Evolutionary conservation across 371 early-diverging fungal species (phyloP), one percentile per base, ranked within the genome.

Genomic region (Apophysomyces trapeziformis): DNA sequence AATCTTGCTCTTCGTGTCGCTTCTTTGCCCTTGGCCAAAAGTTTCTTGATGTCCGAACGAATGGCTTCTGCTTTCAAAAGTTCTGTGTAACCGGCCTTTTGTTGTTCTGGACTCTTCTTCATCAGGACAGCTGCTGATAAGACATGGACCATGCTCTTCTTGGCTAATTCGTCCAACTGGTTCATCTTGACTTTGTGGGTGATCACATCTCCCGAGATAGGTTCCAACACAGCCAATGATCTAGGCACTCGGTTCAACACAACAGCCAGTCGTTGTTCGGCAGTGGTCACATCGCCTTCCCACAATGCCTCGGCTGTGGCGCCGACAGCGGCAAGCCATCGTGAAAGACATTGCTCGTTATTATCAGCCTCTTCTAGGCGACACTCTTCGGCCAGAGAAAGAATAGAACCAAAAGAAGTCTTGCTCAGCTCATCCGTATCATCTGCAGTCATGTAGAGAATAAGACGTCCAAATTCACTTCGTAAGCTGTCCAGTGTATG

Each of bases 271-370:
- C 64, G 66, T 32, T 50, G 32, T 56, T 77, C 67, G 1, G 70
- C 78, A n/a, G 66, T 60, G 2, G 60, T 60, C 3, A 66, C 38
- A 56, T 80, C 74, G 11, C 65, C 71, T 26, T 71, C 70, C 77
- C 77, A 76, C 2, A 79, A 61, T 14, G 77, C 77, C 43, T 79
- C 80, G 7, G 75, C 71, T 14, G 71, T 69, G 14, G 74, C 77
- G 8, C 80, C 80, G 5, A 76, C 69, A 3, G 74, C 67, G 18
- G 80, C 70, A 11, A 76, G 61, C 80, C 80, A 79, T 16, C 72
- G 71, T 46, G 75, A 65, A 26, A 76, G 58, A n/a, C 65, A 54
- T 9, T 73, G 74, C 11, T 69, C 67, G 7, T 76, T 71, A 4
- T 45, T 36, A 11, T 32, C 44, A 12, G 58, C 61, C 36, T 68